These are phyloP conservation scores for Penicillium decumbens DNA, from an alignment of 2,329 filamentous ascomycete genomes.

Conservation along the genomic window DNA sequence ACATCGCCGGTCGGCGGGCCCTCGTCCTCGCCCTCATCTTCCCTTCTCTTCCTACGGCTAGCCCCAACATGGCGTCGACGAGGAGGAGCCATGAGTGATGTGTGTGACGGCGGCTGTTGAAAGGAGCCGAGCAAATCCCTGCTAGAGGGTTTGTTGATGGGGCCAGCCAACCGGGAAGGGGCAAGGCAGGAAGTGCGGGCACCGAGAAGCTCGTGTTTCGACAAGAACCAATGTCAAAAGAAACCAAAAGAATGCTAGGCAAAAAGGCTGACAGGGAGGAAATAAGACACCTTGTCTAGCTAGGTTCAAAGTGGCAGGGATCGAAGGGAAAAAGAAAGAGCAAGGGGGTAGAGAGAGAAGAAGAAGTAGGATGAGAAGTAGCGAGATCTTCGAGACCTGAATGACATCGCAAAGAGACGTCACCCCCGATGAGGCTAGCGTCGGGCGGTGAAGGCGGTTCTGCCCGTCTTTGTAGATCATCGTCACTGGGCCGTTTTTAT, in stretches of 20 bases:
- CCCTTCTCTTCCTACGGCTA: slow-evolving; percentile 43
- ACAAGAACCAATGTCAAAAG: slow-evolving; percentile 17
- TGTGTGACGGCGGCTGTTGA: background rate
- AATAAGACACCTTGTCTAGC: background rate
- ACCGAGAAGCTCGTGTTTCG: slow-evolving; percentile 17
- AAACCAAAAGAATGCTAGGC: slow-evolving; percentile 8
- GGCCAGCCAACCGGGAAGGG: slow-evolving; percentile 9
- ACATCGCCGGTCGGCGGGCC: slow-evolving; percentile 48
- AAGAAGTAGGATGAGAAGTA: slow-evolving; percentile 18
- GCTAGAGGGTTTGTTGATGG: slow-evolving; percentile 6
- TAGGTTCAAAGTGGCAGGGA: slow-evolving; percentile 3
- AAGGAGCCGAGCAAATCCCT: background rate
- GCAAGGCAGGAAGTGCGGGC: slow-evolving; percentile 17
- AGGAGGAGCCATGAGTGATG: slow-evolving; percentile 39
- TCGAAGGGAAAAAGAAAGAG: slow-evolving; percentile 13
- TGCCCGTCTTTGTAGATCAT: slow-evolving; percentile 19
- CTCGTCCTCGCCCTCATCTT: slow-evolving; percentile 50
- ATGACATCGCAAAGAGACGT: slow-evolving; percentile 24
- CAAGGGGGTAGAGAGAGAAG: slow-evolving; percentile 14
- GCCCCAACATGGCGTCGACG: slow-evolving; percentile 43
- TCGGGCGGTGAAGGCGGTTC: slow-evolving; percentile 17
- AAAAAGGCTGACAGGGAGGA: slow-evolving; percentile 1
- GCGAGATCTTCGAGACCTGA: slow-evolving; percentile 19
- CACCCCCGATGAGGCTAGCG: slow-evolving; percentile 24
- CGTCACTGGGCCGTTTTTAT: slow-evolving; percentile 1